Evolutionary conservation across 225 moss, liverwort and hornwort genomes (phyloP), one percentile per base, ranked within the genome.

Genomic region (Asterella californica): DNA sequence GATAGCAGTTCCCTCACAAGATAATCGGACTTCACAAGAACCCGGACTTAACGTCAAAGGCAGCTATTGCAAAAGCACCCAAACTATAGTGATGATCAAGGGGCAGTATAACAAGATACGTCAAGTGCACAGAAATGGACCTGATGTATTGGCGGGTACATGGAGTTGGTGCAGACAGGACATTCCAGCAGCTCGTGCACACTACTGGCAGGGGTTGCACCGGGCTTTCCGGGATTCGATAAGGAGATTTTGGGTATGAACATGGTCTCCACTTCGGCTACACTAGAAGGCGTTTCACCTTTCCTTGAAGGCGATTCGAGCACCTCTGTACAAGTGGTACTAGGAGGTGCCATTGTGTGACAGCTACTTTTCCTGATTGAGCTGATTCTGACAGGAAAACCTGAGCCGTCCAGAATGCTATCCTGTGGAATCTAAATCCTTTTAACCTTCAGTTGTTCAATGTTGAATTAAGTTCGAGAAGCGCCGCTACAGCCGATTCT

Each of bases 101-200:
- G 15, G 27, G 42, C 15, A 29, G n/a, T 4, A 15, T 19, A 72
- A 49, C n/a, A 29, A 49, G 2, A 42, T 42, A 42, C 7, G 42
- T 24, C 22, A n/a, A 49, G 22, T 29, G 3, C 6, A 33, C 29
- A 74, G 6, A 55, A 37, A 76, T 88, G 72, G 74, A 99, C 99
- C 93, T 99, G 99, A 84, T 99, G 99, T 83, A 99, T 99, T n/a
- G 99, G 99, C 61, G 99, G 99, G 80, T 99, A 99, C 99, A 99
- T 99, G 65, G 99, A 99, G 85, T 99, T 99, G 63, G 99, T 99
- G 91, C 99, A 99, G 72, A 99, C 99, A 70, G 99, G 93, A 68
- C 99, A 99, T 83, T 99, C 99, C 82, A 99, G 87, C 55, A 99
- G 92, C 84, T 99, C 99, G 82, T 99, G 99, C 49, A 99, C 99